Evolutionary conservation across 2,329 filamentous ascomycete genomes (phyloP), one percentile per base, ranked within the genome.

Genomic region (Botryosphaeria dothidea): DNA sequence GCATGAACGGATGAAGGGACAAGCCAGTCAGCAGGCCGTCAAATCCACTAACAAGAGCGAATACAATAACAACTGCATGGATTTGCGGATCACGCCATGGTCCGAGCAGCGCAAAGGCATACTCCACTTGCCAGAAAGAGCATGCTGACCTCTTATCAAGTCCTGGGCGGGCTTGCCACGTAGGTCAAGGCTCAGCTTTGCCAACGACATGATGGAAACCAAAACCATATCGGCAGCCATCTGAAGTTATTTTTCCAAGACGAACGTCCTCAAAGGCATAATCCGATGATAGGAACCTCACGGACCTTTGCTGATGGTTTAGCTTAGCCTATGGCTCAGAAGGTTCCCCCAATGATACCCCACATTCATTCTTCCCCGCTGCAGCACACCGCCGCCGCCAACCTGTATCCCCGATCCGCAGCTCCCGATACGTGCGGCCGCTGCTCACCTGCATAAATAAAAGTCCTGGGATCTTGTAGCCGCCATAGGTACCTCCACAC

Each of bases 301-400:
- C 54, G 38, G n/a, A 45, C 17, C 17, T 41, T 45, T 15, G 36
- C 17, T 17, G 21, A 58, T 31, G 54, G 38, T 45, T 45, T 31
- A 31, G 36, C 38, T 46, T 27, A 52, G 48, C 48, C 17, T 21
- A 31, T 17, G 19, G 3, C 38, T n/a, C 4, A 41, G 11, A 34
- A 45, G 15, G n/a, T 15, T 34, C 51, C 25, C 34, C 31, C 31
- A 4, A 46, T n/a, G n/a, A n/a, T 60, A 60, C 56, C 56, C 56
- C 56, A 46, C 56, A 60, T 60, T 27, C 41, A 21, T n/a, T 3
- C 38, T 46, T 60, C 56, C 56, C 56, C 56, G 56, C 56, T 34
- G 41, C 41, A 31, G 36, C 58, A 38, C n/a, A 54, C 5, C 51
- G 13, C 51, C n/a, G 13, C 51, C 8, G 4, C 6, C n/a, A 23